Percentiles rank a stretch among this genome's conserved stretches.
Evolutionary conservation across 2,329 filamentous ascomycete genomes (phyloP).

Genomic region (Keithomyces neogunnii): DNA sequence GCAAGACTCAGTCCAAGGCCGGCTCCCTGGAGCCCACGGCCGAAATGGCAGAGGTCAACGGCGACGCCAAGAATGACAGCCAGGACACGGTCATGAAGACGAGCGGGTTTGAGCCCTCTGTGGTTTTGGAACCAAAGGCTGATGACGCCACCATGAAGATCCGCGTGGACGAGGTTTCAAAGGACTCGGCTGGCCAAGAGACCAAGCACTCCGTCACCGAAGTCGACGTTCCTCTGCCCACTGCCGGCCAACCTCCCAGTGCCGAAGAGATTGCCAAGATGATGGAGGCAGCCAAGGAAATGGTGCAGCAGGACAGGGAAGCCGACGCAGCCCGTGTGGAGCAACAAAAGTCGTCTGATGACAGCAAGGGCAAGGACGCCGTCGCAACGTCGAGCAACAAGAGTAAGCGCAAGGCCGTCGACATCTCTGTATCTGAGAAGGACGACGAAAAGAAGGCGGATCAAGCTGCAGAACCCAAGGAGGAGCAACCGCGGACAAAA

Average conservation of each 20-base stretch:
- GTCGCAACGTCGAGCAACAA: slow-evolving; percentile 32
- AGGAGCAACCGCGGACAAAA: slow-evolving; percentile 53
- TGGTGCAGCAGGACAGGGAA: slow-evolving; percentile 65
- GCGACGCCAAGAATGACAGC: slow-evolving; percentile 20
- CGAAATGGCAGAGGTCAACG: slow-evolving; percentile 20
- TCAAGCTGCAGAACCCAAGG: slow-evolving; percentile 17
- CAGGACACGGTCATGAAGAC: slow-evolving; percentile 34
- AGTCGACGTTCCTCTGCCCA: slow-evolving; percentile 59
- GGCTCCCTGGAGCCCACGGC: slow-evolving; percentile 24
- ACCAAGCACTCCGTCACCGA: slow-evolving; percentile 66
- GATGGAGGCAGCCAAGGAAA: slow-evolving; percentile 78
- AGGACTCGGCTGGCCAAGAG: slow-evolving; percentile 48
- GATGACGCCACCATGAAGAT: slow-evolving; percentile 58
- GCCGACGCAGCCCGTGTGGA: slow-evolving; percentile 31
- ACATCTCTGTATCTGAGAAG: slow-evolving; percentile 59
- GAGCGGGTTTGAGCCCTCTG: slow-evolving; percentile 38
- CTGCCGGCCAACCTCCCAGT: slow-evolving; percentile 56
- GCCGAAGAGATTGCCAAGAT: slow-evolving; percentile 74
- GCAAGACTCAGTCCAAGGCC: slow-evolving; percentile 35
- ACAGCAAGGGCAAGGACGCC: slow-evolving; percentile 25
- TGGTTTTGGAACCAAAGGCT: slow-evolving; percentile 42
- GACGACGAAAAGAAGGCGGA: slow-evolving; percentile 33
- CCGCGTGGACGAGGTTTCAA: slow-evolving; percentile 55
- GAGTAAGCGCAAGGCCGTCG: slow-evolving; percentile 66
- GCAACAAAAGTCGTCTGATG: slow-evolving; percentile 28